A percentile compares a stretch with the other conserved stretches of the same genome.
These are phyloP conservation scores for Achaetomium macrosporum DNA, from an alignment of 2,329 filamentous ascomycete species.

Conservation along the genomic window DNA sequence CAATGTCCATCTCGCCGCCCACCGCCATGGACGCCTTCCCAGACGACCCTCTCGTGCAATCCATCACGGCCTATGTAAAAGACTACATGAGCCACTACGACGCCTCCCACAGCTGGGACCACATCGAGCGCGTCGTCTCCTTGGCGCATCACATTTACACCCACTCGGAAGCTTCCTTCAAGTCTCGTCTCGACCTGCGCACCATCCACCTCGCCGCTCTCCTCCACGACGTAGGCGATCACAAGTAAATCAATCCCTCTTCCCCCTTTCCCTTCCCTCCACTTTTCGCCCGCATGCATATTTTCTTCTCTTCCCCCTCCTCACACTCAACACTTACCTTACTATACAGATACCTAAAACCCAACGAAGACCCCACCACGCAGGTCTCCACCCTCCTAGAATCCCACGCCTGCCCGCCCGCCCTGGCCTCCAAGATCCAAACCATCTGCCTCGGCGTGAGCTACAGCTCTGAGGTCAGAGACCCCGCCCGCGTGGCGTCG, in stretches of 20 bases:
- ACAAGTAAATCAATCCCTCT: constrained; percentile 47
- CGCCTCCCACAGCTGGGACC: constrained; percentile 80
- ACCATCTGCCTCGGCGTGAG: constrained; percentile 70
- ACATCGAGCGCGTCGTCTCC: constrained; percentile 74
- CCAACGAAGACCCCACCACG: constrained; percentile 51
- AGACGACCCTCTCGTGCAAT: constrained; percentile 44
- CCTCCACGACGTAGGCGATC: constrained; percentile 85
- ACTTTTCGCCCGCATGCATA: background rate
- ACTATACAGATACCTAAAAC: constrained; percentile 47
- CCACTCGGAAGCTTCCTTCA: constrained; percentile 34
- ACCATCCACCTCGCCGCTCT: constrained; percentile 65
- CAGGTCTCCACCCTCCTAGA: constrained; percentile 51
- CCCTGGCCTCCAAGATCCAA: constrained; percentile 62
- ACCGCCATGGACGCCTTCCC: constrained; percentile 25
- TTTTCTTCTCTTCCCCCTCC: background rate
- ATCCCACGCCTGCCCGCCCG: constrained; percentile 48
- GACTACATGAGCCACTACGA: constrained; percentile 74
- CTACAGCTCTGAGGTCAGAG: constrained; percentile 65
- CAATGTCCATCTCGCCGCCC: constrained; percentile 5
- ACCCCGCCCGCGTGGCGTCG: constrained; percentile 53
- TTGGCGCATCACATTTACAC: constrained; percentile 62
- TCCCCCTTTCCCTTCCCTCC: background rate
- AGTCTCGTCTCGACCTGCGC: constrained; percentile 39
- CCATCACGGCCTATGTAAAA: constrained; percentile 58
- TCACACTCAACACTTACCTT: background rate